Conservation (phyloP, 2,329 filamentous ascomycete genomes). For the Penicillium sp. region DNA sequence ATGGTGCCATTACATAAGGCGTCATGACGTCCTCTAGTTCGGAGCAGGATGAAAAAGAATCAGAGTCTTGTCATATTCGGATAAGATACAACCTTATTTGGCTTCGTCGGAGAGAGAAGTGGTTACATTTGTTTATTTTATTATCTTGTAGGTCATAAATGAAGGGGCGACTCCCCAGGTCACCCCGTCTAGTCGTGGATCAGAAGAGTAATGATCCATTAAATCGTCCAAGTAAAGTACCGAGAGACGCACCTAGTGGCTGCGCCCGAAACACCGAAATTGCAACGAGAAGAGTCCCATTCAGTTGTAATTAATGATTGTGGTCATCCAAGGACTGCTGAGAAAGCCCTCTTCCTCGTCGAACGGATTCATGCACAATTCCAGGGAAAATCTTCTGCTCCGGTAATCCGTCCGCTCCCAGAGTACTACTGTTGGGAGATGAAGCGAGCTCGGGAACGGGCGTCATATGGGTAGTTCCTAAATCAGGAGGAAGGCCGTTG, state of each 20-base stretch:
- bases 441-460: not conserved
- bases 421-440: constrained; percentile 4
- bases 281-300: not conserved
- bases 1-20: constrained; percentile 15
- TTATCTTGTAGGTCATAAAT: no score
- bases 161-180: no score
- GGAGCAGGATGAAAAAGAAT: no score
- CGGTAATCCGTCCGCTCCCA: constrained; percentile 19
- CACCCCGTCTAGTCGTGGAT: no score
- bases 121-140: no score
- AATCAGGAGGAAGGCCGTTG: not conserved
- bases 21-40: constrained; percentile 16
- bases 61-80: no score
- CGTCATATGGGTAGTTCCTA: not conserved
- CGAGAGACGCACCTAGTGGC: no score
- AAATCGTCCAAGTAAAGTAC: no score
- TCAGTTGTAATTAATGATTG: not conserved
- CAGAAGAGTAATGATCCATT: no score
- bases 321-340: not conserved
- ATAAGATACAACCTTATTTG: no score
- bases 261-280: no score
- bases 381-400: constrained; percentile 46
- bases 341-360: constrained; percentile 25
- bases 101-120: no score
- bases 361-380: constrained; percentile 40